phyloP scores from a whole-genome alignment of 495 filamentous ascomycete genomes.

The Sordaria brevicollis region DNA sequence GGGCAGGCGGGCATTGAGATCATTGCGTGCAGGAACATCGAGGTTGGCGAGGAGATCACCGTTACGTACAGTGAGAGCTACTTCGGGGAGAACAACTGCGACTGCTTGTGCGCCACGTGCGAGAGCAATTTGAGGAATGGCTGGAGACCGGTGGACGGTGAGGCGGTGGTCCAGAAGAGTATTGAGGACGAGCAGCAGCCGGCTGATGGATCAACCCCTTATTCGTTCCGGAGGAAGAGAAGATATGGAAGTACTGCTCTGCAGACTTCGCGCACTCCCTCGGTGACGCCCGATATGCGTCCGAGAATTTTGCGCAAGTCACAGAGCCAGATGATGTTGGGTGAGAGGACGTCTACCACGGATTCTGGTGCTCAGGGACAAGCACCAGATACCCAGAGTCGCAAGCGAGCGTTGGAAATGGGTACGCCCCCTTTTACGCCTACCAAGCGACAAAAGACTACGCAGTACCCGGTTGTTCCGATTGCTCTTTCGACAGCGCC shows the following conservation, averaged over 20 bases:
- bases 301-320: conserved; percentile 29
- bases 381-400: background rate
- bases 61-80: conserved; percentile 93
- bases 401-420: conserved; percentile 4
- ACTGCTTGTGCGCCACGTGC: conserved; percentile 86
- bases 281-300: conserved; percentile 38
- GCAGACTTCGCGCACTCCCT: conserved; percentile 33
- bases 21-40: conserved; percentile 66
- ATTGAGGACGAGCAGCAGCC: conserved; percentile 30
- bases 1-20: conserved; percentile 84
- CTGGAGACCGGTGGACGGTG: conserved; percentile 49
- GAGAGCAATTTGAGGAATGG: conserved; percentile 69
- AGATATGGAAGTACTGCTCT: conserved; percentile 26
- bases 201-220: conserved; percentile 3
- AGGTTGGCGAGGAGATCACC: conserved; percentile 86
- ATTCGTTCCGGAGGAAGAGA: conserved; percentile 34
- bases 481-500: conserved; percentile 10
- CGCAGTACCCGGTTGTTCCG: conserved; percentile 21
- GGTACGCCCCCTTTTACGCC: conserved; percentile 37
- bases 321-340: conserved; percentile 18
- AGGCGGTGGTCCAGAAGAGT: conserved; percentile 30
- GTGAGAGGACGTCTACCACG: conserved; percentile 18
- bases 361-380: conserved; percentile 3
- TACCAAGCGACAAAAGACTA: conserved; percentile 29
- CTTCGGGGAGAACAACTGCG: conserved; percentile 89